Conservation (phyloP, 2,329 filamentous ascomycete species). For the Aspergillus japonicus region DNA sequence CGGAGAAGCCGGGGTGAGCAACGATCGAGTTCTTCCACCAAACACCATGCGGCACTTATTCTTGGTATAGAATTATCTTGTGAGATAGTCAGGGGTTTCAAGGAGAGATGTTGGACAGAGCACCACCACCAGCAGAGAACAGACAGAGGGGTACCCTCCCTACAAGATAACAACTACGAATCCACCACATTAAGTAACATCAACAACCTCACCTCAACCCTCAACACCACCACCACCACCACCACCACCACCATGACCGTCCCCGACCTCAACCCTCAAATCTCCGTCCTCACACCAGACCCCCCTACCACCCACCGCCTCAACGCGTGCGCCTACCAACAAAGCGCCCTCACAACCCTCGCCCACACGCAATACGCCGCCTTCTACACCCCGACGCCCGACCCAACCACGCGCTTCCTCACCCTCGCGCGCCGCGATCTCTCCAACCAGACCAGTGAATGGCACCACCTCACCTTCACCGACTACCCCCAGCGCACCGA, state of each 20-base stretch:
- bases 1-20: neutral
- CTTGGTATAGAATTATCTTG: no score
- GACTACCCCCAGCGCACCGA: conserved; percentile 1
- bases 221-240: neutral
- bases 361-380: conserved; percentile 1
- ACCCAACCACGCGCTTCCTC: neutral
- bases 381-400: neutral
- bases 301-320: conserved; percentile 1
- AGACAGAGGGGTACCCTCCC: no score
- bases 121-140: no score
- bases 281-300: neutral
- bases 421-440: neutral
- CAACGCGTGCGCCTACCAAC: conserved; percentile 5
- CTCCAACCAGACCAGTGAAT: neutral
- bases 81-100: no score
- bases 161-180: no score
- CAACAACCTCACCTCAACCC: no score
- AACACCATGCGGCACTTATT: neutral
- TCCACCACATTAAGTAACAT: no score
- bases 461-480: conserved; percentile 2
- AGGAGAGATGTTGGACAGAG: no score
- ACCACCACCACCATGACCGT: neutral
- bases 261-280: neutral
- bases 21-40: conserved; percentile 5
- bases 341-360: conserved; percentile 1